These are phyloP conservation scores for Aspergillus indologenus DNA, from an alignment of 495 filamentous ascomycete species.

Conservation along the genomic window DNA sequence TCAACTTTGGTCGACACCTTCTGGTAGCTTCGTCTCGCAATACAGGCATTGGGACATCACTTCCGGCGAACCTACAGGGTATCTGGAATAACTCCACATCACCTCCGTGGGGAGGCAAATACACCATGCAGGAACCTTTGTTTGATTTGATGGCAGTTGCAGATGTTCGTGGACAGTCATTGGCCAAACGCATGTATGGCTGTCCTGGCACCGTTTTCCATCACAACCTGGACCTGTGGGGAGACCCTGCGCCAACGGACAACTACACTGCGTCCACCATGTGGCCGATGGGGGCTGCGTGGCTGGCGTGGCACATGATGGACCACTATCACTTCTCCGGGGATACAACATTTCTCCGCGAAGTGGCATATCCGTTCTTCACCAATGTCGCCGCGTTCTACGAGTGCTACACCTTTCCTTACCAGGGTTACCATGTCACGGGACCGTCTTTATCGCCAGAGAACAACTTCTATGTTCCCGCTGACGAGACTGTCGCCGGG, in stretches of 20 bases:
- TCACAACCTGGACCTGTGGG: constrained; percentile 11
- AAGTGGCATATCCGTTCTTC: constrained; percentile 4
- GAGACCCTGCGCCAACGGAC: constrained; percentile 7
- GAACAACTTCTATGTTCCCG: constrained; percentile 8
- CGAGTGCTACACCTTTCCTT: constrained; percentile 8
- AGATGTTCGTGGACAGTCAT: not conserved
- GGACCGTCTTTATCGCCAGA: constrained; percentile 9
- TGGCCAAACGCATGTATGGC: constrained; percentile 6
- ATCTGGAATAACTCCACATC: constrained; percentile 11
- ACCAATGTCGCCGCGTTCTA: constrained; percentile 4
- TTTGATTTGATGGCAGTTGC: constrained; percentile 7
- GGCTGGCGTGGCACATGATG: constrained; percentile 5
- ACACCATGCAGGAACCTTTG: constrained; percentile 8
- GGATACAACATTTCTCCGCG: constrained; percentile 3
- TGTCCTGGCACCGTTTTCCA: constrained; percentile 8
- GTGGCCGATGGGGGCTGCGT: constrained; percentile 12
- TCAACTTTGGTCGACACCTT: constrained; percentile 6
- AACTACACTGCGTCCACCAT: constrained; percentile 12
- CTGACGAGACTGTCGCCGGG: not conserved
- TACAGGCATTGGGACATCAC: not conserved
- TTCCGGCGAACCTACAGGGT: constrained; percentile 8
- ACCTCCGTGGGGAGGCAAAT: constrained; percentile 8
- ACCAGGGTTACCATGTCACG: constrained; percentile 9
- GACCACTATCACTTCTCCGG: constrained; percentile 12
- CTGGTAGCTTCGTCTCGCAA: constrained; percentile 5